Conservation (phyloP, 2,329 filamentous ascomycete species). For the Cladorrhinum sp. region DNA sequence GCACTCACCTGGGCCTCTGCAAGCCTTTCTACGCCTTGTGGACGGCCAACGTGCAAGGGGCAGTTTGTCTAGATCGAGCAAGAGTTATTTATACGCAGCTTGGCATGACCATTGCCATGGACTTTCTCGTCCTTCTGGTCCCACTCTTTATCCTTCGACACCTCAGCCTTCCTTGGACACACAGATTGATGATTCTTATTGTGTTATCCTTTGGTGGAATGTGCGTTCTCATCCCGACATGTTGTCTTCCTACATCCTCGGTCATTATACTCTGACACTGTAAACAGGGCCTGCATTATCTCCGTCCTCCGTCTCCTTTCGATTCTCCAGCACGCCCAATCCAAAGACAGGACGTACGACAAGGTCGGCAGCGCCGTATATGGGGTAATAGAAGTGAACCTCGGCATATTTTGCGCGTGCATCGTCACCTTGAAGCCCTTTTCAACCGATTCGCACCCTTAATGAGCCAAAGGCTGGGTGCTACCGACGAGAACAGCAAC, state of each 20-base stretch:
- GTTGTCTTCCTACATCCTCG: too few species aligned
- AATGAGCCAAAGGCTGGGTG: too few species aligned
- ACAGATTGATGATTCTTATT: neutral
- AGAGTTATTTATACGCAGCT: conserved; percentile 3
- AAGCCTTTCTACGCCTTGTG: neutral
- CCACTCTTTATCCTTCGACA: conserved; percentile 6
- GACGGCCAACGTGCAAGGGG: neutral
- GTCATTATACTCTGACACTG: too few species aligned
- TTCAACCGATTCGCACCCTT: too few species aligned
- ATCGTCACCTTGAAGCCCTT: conserved; percentile 5
- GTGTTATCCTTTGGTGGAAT: conserved; percentile 7
- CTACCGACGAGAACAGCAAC: too few species aligned
- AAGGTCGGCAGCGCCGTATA: conserved; percentile 3
- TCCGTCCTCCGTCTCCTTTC: conserved; percentile 2
- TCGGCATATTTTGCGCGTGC: conserved; percentile 6
- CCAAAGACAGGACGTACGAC: conserved; percentile 6
- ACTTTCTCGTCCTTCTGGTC: conserved; percentile 1
- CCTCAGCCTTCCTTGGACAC: neutral
- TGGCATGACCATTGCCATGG: conserved; percentile 4
- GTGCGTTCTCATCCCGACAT: neutral
- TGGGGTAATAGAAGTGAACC: conserved; percentile 3
- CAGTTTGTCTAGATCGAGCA: neutral
- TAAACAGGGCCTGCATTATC: conserved; percentile 9
- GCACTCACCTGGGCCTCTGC: conserved; percentile 2
- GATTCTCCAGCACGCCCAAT: neutral